phyloP scores from a whole-genome alignment of 257 asterid genomes.

The Penstemon eatonii region DNA sequence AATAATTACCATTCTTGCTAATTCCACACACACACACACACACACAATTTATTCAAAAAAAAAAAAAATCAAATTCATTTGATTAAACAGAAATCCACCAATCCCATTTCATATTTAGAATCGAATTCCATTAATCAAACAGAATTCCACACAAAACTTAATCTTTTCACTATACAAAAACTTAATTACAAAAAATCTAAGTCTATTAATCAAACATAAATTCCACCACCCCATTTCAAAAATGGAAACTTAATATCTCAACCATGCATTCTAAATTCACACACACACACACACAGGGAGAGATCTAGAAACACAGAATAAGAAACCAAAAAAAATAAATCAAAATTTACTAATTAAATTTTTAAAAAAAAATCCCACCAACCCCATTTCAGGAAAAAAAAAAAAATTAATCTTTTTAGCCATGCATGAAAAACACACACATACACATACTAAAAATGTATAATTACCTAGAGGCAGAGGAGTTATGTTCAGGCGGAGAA shows the following conservation, averaged over 20 bases:
- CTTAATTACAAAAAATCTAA: no score
- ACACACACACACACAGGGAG: neutral
- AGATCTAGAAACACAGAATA: no score
- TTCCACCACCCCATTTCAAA: neutral
- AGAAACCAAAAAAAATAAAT: neutral
- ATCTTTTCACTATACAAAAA: no score
- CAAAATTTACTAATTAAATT: neutral
- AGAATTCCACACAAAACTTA: no score
- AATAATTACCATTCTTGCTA: neutral
- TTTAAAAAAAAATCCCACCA: neutral
- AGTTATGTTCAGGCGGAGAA: constrained; percentile 12
- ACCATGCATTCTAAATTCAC: constrained; percentile 22
- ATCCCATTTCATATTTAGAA: no score
- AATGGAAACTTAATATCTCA: neutral
- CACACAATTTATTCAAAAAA: constrained; percentile 1
- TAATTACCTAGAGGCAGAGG: constrained; percentile 32
- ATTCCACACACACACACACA: constrained; percentile 1
- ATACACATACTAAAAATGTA: constrained; percentile 33
- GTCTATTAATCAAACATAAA: no score
- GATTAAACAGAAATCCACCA: constrained; percentile 9
- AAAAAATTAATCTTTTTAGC: neutral
- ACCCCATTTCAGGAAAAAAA: neutral
- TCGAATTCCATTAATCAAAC: no score
- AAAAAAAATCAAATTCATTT: constrained; percentile 14
- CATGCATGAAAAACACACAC: neutral